These are phyloP conservation scores for Elasticomyces elasticus DNA, from an alignment of 495 filamentous ascomycete species.

Conservation along the genomic window DNA sequence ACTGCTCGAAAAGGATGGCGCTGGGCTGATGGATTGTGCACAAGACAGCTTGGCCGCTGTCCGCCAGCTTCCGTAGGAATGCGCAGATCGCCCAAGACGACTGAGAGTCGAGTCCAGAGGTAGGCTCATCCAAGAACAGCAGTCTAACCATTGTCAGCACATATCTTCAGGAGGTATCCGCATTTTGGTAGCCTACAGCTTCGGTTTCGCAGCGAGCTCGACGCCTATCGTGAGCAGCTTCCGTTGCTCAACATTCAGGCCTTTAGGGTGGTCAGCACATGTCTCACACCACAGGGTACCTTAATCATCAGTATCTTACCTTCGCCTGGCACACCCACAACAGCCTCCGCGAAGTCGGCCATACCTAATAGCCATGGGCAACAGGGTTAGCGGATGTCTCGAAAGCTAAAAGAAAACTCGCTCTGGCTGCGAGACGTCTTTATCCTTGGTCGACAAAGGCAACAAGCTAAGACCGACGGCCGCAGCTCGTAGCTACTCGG, in stretches of 20 bases:
- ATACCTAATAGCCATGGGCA: too few relatives aligned
- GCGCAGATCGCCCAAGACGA: conserved; percentile 19
- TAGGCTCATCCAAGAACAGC: conserved; percentile 30
- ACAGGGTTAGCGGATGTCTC: too few relatives aligned
- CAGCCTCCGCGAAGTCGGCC: conserved; percentile 29
- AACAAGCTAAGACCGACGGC: too few relatives aligned
- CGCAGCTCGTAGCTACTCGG: too few relatives aligned
- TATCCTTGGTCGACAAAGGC: too few relatives aligned
- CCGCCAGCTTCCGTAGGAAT: conserved; percentile 23
- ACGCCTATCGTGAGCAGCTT: conserved; percentile 31
- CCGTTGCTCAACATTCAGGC: conserved; percentile 33
- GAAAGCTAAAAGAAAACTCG: too few relatives aligned
- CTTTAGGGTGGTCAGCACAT: too few relatives aligned
- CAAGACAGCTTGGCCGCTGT: conserved; percentile 22
- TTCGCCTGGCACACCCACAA: conserved; percentile 25
- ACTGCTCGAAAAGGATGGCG: conserved; percentile 56
- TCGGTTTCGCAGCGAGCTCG: conserved; percentile 26
- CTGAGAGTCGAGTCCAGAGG: conserved; percentile 27
- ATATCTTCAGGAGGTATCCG: not conserved
- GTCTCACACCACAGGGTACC: too few relatives aligned
- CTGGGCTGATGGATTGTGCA: conserved; percentile 23
- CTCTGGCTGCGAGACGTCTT: too few relatives aligned
- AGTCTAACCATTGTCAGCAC: not conserved
- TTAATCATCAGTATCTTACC: too few relatives aligned
- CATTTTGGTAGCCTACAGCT: conserved; percentile 3